Base-by-base conservation (phyloP, 768 basidiomycete species). In the Termitomyces sp. region DNA sequence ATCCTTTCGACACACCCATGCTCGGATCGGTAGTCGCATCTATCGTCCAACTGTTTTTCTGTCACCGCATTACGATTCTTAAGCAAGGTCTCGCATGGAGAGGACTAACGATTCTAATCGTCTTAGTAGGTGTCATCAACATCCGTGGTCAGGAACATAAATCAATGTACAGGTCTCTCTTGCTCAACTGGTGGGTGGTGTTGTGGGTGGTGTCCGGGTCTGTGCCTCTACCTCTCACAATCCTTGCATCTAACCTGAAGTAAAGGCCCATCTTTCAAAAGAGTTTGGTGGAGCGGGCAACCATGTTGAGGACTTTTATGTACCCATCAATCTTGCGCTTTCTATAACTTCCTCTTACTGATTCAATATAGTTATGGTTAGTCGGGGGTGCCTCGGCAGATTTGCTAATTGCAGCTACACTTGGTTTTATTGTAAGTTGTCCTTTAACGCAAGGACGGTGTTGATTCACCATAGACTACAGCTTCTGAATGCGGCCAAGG, bases 21-120 rank as follows among this genome's bases (percentile, higher is more conserved):
- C 59, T 70, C 29, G 65, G 64, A 19, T 54, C 65, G 5, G 12
- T 68, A 11, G 62, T 68, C 32, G 63, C 65, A 21, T 52, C 71
- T 55, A 41, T 62, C 16, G 63, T 71, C 6, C 71, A 72, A 49
- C 35, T 60, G 14, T 72, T 71, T 54, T 72, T 68, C 61, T 69
- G 69, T 49, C 71, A 68, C 52, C 65, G 70, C 14, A 70, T 73
- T 19, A 67, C 63, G 10, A 37, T 37, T 16, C 35, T 37, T 3
- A 37, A 37, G 14, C 35, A 37, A 5, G 41, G 19, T 21, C 16
- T 21, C 21, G 41, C 5, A 5, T 43, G 42, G 42, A 43, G 42
- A 43, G 21, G 42, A 14, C 42, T 43, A 2, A 23, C 19, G 12
- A 14, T 43, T 43, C 42, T 43, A 43, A 43, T 43, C 12, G 21